Conservation (phyloP, 2,329 filamentous ascomycete species). For the Orbilia ellipsospora region DNA sequence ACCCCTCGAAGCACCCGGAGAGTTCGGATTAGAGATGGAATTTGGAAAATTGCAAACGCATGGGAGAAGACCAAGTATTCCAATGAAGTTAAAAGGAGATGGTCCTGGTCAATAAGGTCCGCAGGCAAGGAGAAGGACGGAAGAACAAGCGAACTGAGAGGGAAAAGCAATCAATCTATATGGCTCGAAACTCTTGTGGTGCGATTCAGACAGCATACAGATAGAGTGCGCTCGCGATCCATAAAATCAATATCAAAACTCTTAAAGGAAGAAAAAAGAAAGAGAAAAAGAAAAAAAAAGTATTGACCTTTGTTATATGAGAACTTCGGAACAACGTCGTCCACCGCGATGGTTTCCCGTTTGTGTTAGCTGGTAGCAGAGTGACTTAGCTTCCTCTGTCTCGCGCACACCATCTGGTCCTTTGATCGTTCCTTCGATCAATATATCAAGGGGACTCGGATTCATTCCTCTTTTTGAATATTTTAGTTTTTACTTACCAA, state of each 20-base stretch:
- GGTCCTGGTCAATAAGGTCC: slow-evolving; percentile 19
- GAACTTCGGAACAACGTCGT: slow-evolving; percentile 36
- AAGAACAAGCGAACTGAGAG: slow-evolving; percentile 14
- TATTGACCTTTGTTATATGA: slow-evolving; percentile 53
- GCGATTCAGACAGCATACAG: slow-evolving; percentile 43
- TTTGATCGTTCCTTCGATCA: slow-evolving; percentile 37
- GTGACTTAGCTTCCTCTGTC: slow-evolving; percentile 26
- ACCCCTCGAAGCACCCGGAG: slow-evolving; percentile 41
- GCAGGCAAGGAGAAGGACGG: slow-evolving; percentile 23
- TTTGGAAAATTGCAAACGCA: slow-evolving; percentile 47
- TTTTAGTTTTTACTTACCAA: slow-evolving; percentile 36
- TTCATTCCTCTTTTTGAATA: slow-evolving; percentile 50
- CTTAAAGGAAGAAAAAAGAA: slow-evolving; percentile 5
- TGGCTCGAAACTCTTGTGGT: slow-evolving; percentile 40
- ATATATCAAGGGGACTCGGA: slow-evolving; percentile 42
- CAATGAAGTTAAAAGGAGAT: slow-evolving; percentile 22
- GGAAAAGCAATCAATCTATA: slow-evolving; percentile 40
- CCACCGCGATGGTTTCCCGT: slow-evolving; percentile 39
- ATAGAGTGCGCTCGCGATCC: slow-evolving; percentile 48
- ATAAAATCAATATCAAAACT: slow-evolving; percentile 54
- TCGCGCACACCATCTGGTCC: slow-evolving; percentile 34
- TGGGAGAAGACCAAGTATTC: slow-evolving; percentile 14
- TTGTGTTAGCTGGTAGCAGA: slow-evolving; percentile 15
- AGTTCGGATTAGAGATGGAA: slow-evolving; percentile 35
- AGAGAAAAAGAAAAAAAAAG: slow-evolving; percentile 12